Conservation (phyloP, 225 moss, liverwort and hornwort genomes). For the Takakia lepidozioides region DNA sequence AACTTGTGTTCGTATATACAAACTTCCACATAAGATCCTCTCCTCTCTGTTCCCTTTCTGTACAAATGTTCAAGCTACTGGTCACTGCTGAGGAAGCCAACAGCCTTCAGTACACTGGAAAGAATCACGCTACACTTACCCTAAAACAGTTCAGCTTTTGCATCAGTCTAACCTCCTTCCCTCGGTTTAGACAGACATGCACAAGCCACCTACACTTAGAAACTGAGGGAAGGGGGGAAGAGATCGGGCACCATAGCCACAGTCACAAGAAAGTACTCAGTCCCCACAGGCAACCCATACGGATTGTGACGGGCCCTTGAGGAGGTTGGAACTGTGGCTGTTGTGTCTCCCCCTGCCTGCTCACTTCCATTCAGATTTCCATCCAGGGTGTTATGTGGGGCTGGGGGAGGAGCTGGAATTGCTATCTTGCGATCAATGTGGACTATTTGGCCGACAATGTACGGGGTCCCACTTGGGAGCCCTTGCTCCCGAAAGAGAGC, state of each 20-base stretch:
- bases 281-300: slow-evolving; percentile 50
- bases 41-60: too few relatives aligned
- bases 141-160: not conserved
- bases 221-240: slow-evolving; percentile 1
- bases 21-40: too few relatives aligned
- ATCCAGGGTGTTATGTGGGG: slow-evolving; percentile 9
- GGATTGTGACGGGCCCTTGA: slow-evolving; percentile 40
- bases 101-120: too few relatives aligned
- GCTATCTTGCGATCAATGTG: slow-evolving; percentile 62
- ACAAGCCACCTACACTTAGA: not conserved
- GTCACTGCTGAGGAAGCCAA: too few relatives aligned
- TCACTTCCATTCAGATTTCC: slow-evolving; percentile 36
- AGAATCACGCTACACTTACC: not conserved
- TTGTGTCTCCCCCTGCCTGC: slow-evolving; percentile 11
- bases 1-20: too few relatives aligned
- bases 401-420: slow-evolving; percentile 16
- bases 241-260: slow-evolving; percentile 86
- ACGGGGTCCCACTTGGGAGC: slow-evolving; percentile 47
- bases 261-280: slow-evolving; percentile 55
- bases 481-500: slow-evolving; percentile 71
- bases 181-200: not conserved
- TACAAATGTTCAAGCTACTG: too few relatives aligned
- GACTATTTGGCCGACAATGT: slow-evolving; percentile 79
- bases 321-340: slow-evolving; percentile 13
- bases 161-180: not conserved